Base-by-base conservation (phyloP, 768 basidiomycete genomes). In the Mycena rebaudengoi region DNA sequence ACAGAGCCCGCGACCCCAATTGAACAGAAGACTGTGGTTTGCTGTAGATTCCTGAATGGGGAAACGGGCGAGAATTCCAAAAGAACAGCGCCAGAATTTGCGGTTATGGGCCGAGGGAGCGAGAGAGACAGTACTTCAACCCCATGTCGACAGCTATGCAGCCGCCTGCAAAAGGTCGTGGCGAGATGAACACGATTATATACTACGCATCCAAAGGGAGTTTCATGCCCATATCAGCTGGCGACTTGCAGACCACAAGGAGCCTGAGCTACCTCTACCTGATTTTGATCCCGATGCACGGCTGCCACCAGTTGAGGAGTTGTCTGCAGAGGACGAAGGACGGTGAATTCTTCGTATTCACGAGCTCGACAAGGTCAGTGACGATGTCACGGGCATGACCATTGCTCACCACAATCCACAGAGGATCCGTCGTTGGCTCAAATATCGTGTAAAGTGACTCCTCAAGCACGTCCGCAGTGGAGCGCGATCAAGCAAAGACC, bases 371-470 rank as follows among this genome's bases (percentile, higher is more conserved):
- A 35, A n/a, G 25, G 56, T 63, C 7, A 20, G 55, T 52, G 40
- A 32, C 14, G 21, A 14, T 6, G 11, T 26, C 10, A 20, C 13
- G 18, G 25, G 28, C 28, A 21, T 46, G 25, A 21, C 35, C 12
- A 7, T 37, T 33, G 16, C 18, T 4, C 14, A 35, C 50, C 35
- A 16, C 28, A 16, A 7, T 21, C 10, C n/a, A 5, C 21, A 64
- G 62, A 55, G 62, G 16, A 64, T 64, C 26, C 62, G 49, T 6
- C 56, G 62, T 7, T 64, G 62, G 62, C 41, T 33, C 12, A 56
- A 57, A 14, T 64, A 64, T 14, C 62, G 62, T 3, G 46, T 39
- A 6, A 45, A 37, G 7, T 26, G 35, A 7, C 26, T 40, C 3
- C 33, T 26, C 26, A 35, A 30, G 20, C 23, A 28, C 2, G 12